Evolutionary conservation across 73 alveolate genomes (phyloP).

Genomic region (Paramecium sexaurelia): DNA sequence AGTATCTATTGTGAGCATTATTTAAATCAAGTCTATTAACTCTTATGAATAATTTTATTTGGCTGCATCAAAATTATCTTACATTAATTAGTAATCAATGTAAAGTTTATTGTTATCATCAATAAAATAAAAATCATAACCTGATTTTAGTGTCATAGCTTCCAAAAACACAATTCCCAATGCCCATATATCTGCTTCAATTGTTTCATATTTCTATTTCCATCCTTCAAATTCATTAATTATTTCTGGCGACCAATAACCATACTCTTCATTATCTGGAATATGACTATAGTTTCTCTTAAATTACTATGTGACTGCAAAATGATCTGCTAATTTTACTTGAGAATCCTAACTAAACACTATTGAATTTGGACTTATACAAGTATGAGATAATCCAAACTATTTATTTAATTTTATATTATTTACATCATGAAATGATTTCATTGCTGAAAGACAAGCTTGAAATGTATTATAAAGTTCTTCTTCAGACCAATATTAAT

Average conservation of each 20-base stretch:
- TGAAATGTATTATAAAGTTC: slow-evolving; percentile 44
- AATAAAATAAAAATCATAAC: slow-evolving; percentile 19
- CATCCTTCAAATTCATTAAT: slow-evolving; percentile 50
- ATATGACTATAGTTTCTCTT: neutral
- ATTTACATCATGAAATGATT: slow-evolving; percentile 33
- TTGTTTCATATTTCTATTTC: slow-evolving; percentile 46
- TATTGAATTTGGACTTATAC: slow-evolving; percentile 7
- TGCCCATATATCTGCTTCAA: slow-evolving; percentile 45
- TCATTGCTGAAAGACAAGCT: slow-evolving; percentile 40
- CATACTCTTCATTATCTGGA: slow-evolving; percentile 44
- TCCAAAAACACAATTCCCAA: slow-evolving; percentile 46
- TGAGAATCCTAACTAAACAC: slow-evolving; percentile 36
- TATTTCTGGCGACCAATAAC: slow-evolving; percentile 57
- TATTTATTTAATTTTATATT: neutral
- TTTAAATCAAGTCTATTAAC: neutral
- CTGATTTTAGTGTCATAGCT: slow-evolving; percentile 37
- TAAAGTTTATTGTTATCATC: neutral
- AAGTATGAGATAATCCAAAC: slow-evolving; percentile 5
- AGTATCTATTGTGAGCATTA: slow-evolving; percentile 27
- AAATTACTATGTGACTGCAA: neutral
- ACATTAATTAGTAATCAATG: neutral
- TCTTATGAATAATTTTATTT: slow-evolving; percentile 1
- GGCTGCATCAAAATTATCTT: neutral
- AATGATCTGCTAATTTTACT: slow-evolving; percentile 58
- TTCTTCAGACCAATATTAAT: slow-evolving; percentile 57